Evolutionary conservation across 2,329 filamentous ascomycete species (phyloP), one percentile per base, ranked within the genome.

Genomic region (Trichoderma atrobrunneum): DNA sequence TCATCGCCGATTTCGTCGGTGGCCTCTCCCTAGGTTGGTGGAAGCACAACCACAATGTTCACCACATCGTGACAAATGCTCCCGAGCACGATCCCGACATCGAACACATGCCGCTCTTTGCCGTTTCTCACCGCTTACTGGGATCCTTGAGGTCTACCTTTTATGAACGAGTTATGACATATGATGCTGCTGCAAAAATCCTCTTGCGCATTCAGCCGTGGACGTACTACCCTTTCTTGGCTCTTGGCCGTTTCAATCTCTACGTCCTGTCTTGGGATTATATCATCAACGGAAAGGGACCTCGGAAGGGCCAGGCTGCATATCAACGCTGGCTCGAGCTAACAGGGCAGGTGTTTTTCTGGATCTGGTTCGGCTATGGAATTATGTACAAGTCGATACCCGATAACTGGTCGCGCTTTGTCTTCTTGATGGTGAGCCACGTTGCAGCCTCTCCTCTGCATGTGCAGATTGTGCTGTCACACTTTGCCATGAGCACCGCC

Each of bases 401-500:
- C 2, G 87, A 84, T 66, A 88, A 84, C 82, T 83, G 83, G 72
- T 84, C 84, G 26, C 89, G 90, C 28, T 82, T 92, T 72, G 79
- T 82, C 64, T 93, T 91, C 75, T 85, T 92, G 2, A 80, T 92
- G 54, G 82, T 92, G 69, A 89, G 87, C 32, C 90, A 93, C 79
- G 85, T 89, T 62, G 80, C 90, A 77, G 91, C 90, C 34, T 89
- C 90, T 85, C 90, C 90, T 0, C 85, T 93, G 26, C 91, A 93
- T 78, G 85, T 92, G 2, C 91, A 93, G 76, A 92, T 93, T 79
- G 92, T 90, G 0, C 86, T 93, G 10, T 90, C 88, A 1, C 91
- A 93, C 81, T 93, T 91, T 84, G 91, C 88, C 73, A 93, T 92
- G 90, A 89, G 88, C 28, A 91, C 89, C 2, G 82, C 87, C 0